Evolutionary conservation across 441 rosid genomes (phyloP).

Genomic region (Populus tomentosa): DNA sequence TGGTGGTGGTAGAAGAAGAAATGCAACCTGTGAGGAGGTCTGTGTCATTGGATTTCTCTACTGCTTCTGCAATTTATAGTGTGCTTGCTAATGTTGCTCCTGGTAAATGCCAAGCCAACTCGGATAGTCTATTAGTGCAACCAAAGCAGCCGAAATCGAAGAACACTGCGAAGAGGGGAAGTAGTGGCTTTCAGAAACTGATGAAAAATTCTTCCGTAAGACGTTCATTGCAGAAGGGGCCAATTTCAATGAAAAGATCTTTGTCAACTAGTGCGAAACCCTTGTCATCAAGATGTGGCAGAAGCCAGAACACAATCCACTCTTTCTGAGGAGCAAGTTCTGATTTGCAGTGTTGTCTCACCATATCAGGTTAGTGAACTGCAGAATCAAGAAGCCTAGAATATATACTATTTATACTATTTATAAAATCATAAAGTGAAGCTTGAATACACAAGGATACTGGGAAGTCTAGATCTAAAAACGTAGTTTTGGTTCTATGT

Average conservation of each 20-base stretch:
- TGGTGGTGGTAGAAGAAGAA: slow-evolving; percentile 10
- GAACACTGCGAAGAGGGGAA: slow-evolving; percentile 16
- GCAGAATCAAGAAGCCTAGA: background rate
- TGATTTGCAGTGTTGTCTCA: background rate
- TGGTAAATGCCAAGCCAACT: slow-evolving; percentile 12
- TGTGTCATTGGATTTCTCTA: slow-evolving; percentile 43
- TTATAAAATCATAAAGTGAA: background rate
- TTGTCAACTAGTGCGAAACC: slow-evolving; percentile 34
- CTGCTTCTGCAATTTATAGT: slow-evolving; percentile 30
- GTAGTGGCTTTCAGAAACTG: slow-evolving; percentile 23
- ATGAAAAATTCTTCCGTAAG: slow-evolving; percentile 31
- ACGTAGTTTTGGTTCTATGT: background rate
- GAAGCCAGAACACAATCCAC: slow-evolving; percentile 29
- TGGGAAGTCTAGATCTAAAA: background rate
- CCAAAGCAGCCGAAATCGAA: slow-evolving; percentile 14
- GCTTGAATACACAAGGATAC: background rate
- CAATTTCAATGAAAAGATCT: slow-evolving; percentile 40
- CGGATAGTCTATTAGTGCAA: background rate
- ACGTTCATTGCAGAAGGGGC: slow-evolving; percentile 31
- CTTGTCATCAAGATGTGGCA: slow-evolving; percentile 17
- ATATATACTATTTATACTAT: background rate
- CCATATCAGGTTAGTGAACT: background rate
- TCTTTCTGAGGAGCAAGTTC: slow-evolving; percentile 20
- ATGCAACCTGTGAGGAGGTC: slow-evolving; percentile 42
- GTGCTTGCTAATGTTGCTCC: slow-evolving; percentile 10